phyloP scores from a whole-genome alignment of 768 basidiomycete species.

The Gautieria morchelliformis region DNA sequence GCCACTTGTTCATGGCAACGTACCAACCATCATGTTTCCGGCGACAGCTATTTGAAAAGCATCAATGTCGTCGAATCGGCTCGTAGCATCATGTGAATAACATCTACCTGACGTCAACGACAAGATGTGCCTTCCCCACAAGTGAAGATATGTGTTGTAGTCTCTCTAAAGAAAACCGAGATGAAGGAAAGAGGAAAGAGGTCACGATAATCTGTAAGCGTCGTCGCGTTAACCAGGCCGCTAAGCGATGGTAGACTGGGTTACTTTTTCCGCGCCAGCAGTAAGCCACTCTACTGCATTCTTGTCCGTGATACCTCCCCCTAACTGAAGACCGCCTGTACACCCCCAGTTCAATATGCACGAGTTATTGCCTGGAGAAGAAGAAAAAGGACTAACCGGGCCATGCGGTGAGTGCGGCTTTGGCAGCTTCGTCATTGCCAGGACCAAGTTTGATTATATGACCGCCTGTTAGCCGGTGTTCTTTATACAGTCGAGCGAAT shows the following conservation, averaged over 20 bases:
- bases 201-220: constrained; percentile 84
- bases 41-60: constrained; percentile 56
- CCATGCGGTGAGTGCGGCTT: constrained; percentile 76
- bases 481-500: constrained; percentile 71
- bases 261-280: constrained; percentile 82
- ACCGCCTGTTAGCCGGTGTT: constrained; percentile 65
- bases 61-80: background rate
- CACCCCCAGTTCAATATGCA: background rate
- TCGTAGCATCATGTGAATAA: background rate
- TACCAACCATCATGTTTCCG: constrained; percentile 70
- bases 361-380: constrained; percentile 1
- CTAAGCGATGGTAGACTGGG: background rate
- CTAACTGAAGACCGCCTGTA: constrained; percentile 76
- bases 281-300: constrained; percentile 84
- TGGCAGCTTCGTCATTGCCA: constrained; percentile 83
- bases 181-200: constrained; percentile 86
- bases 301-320: constrained; percentile 77
- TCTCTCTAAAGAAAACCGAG: constrained; percentile 65
- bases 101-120: constrained; percentile 86
- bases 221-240: background rate
- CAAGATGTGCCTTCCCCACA: constrained; percentile 79
- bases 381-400: constrained; percentile 39
- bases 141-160: constrained; percentile 49
- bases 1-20: constrained; percentile 99
- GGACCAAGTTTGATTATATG: constrained; percentile 96